Conservation (phyloP, 2,329 filamentous ascomycete genomes). For the Rhinocladiella similis region DNA sequence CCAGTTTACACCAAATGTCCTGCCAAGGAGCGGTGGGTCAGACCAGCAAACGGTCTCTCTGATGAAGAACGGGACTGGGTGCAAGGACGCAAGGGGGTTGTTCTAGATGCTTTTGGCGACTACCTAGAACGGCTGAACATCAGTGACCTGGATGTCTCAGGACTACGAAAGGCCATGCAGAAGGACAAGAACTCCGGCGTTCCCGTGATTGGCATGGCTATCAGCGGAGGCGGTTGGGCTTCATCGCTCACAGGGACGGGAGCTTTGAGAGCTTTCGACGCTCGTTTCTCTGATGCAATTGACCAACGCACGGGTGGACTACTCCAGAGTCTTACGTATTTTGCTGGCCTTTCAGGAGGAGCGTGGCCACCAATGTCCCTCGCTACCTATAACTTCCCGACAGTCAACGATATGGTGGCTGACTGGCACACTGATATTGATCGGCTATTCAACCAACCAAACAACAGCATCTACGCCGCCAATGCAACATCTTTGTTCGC, state of each 20-base stretch:
- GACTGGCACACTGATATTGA: conserved; percentile 15
- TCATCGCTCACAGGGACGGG: conserved; percentile 11
- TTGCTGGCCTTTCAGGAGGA: conserved; percentile 15
- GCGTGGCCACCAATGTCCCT: conserved; percentile 40
- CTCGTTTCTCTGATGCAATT: conserved; percentile 10
- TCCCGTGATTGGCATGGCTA: conserved; percentile 71
- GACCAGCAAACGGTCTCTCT: conserved; percentile 8
- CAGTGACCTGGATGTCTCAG: conserved; percentile 2
- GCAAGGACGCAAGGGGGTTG: conserved; percentile 13
- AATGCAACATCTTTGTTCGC: conserved; percentile 34
- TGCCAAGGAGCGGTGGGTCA: conserved; percentile 1
- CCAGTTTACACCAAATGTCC: conserved; percentile 7
- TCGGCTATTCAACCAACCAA: conserved; percentile 37
- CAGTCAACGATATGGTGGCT: conserved; percentile 52
- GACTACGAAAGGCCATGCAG: conserved; percentile 2
- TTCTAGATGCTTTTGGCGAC: conserved; percentile 6
- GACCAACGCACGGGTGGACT: conserved; percentile 13
- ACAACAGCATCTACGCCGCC: conserved; percentile 31
- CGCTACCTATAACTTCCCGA: conserved; percentile 74
- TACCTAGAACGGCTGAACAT: conserved; percentile 16
- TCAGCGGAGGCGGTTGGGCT: conserved; percentile 48
- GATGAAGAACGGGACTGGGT: conserved; percentile 10
- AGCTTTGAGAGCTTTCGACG: conserved; percentile 11
- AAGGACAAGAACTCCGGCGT: conserved; percentile 54
- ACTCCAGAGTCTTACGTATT: conserved; percentile 14